phyloP scores from a whole-genome alignment of 1,284 basidiomycete genomes.

The Stereum hirsutum region DNA sequence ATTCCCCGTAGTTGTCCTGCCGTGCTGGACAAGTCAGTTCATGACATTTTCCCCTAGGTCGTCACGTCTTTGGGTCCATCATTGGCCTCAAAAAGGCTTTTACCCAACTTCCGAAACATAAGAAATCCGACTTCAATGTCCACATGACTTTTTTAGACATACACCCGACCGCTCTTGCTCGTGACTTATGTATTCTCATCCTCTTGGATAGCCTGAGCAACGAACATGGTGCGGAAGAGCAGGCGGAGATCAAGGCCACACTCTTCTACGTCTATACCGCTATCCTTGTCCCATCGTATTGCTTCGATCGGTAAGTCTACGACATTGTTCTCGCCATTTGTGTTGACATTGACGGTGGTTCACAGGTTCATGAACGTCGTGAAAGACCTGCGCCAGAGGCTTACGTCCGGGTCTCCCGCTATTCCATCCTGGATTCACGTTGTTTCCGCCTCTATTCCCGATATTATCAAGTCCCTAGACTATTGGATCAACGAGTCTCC shows the following conservation, averaged over 20 bases:
- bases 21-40: neutral
- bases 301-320: neutral
- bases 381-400: neutral
- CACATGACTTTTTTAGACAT: conserved; percentile 18
- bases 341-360: too few relatives aligned
- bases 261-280: conserved; percentile 7
- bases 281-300: conserved; percentile 7
- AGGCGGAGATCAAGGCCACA: conserved; percentile 6
- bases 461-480: neutral
- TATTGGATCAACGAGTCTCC: neutral
- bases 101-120: conserved; percentile 6
- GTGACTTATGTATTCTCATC: conserved; percentile 16
- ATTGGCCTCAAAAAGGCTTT: conserved; percentile 11
- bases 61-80: conserved; percentile 15
- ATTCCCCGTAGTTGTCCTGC: neutral
- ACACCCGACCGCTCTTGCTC: conserved; percentile 15
- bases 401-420: neutral
- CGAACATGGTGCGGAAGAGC: neutral
- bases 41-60: conserved; percentile 4
- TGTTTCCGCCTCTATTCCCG: neutral
- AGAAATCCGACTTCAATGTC: conserved; percentile 8
- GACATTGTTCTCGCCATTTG: too few relatives aligned
- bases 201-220: conserved; percentile 13
- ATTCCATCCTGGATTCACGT: neutral
- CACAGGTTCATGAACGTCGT: too few relatives aligned